These are phyloP conservation scores for Vachellia collinsii DNA, from an alignment of 306 rosid genomes.

Conservation along the genomic window DNA sequence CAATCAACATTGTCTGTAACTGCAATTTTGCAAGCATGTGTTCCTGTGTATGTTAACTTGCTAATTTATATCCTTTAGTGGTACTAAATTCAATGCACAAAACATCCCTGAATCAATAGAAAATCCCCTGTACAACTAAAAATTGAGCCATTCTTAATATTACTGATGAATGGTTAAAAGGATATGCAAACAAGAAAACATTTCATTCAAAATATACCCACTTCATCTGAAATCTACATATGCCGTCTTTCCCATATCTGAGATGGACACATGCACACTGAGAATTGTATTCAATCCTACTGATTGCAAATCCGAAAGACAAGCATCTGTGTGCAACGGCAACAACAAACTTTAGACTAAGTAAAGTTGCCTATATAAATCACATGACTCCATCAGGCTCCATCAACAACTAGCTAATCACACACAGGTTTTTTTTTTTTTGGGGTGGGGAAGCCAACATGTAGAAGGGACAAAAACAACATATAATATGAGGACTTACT, in stretches of 20 bases:
- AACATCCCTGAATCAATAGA: background rate
- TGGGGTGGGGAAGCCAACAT: background rate
- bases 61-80: constrained; percentile 17
- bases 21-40: background rate
- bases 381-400: too few species aligned
- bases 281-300: background rate
- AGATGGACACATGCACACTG: too few species aligned
- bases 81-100: constrained; percentile 11
- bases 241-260: background rate
- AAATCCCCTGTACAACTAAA: background rate
- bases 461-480: background rate
- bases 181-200: background rate
- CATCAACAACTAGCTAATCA: too few species aligned
- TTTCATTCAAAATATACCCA: background rate
- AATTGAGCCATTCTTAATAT: background rate
- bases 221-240: background rate
- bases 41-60: background rate
- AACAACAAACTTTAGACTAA: too few species aligned
- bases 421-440: too few species aligned
- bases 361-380: too few species aligned
- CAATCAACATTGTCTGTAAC: background rate
- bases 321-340: too few species aligned
- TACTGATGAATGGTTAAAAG: background rate
- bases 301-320: too few species aligned
- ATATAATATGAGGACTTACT: background rate